phyloP scores from a whole-genome alignment of 768 basidiomycete genomes.

The Suillus luteus region DNA sequence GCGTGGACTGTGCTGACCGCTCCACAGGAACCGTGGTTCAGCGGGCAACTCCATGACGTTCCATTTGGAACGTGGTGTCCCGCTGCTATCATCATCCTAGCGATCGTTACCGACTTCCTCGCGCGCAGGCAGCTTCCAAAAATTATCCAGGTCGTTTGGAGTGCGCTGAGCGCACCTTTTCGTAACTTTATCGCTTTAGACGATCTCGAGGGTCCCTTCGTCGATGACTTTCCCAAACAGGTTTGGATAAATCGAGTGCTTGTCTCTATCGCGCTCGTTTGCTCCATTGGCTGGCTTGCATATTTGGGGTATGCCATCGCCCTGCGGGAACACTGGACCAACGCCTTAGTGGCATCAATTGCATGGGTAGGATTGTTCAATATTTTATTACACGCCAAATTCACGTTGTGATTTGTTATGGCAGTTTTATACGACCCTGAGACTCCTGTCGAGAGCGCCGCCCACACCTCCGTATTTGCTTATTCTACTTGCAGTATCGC shows the following conservation, averaged over 20 bases:
- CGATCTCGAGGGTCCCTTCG: constrained; percentile 46
- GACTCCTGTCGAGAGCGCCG: constrained; percentile 42
- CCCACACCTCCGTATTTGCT: constrained; percentile 56
- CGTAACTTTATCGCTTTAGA: constrained; percentile 52
- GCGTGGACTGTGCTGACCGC: neutral
- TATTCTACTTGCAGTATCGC: constrained; percentile 43
- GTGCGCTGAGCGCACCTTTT: constrained; percentile 43
- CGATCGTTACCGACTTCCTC: constrained; percentile 34
- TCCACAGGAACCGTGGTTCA: constrained; percentile 12
- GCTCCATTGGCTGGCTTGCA: constrained; percentile 46
- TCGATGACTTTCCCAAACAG: constrained; percentile 6
- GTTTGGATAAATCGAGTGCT: constrained; percentile 39
- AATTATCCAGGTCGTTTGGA: constrained; percentile 23
- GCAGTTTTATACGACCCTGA: constrained; percentile 48
- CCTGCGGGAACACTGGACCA: constrained; percentile 26
- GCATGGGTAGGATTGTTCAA: constrained; percentile 50
- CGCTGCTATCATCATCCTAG: constrained; percentile 29
- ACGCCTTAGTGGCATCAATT: constrained; percentile 37
- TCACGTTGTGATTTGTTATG: constrained; percentile 11
- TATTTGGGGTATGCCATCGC: constrained; percentile 39
- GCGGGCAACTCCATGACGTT: constrained; percentile 6
- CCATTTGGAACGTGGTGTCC: constrained; percentile 13
- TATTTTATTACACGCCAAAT: constrained; percentile 8
- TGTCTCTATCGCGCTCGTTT: constrained; percentile 39
- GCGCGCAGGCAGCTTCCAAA: constrained; percentile 28